These are phyloP conservation scores for Candida ponderosae DNA, from an alignment of 805 yeast genomes.

Conservation along the genomic window DNA sequence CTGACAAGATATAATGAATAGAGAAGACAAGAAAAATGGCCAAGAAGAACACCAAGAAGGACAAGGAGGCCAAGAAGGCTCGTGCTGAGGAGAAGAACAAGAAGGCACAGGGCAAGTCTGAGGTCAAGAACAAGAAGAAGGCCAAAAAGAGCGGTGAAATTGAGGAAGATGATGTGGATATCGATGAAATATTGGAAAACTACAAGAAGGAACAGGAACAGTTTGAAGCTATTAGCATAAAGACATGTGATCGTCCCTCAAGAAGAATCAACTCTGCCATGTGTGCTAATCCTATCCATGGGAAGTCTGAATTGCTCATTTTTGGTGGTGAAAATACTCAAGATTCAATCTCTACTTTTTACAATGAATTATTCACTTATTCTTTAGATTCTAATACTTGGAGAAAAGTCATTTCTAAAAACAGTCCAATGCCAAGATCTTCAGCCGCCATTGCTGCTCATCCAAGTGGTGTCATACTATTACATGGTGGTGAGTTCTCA, in stretches of 20 bases:
- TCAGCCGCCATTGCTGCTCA: constrained; percentile 93
- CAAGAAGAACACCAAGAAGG: constrained; percentile 72
- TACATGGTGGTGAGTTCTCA: constrained; percentile 96
- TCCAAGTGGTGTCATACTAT: constrained; percentile 75
- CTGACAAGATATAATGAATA: no score
- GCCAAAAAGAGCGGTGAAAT: constrained; percentile 71
- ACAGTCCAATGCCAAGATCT: constrained; percentile 86
- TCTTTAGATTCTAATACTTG: constrained; percentile 72
- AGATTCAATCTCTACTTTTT: constrained; percentile 50
- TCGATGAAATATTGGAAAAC: constrained; percentile 74
- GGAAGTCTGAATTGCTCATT: constrained; percentile 67
- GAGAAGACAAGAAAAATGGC: no score
- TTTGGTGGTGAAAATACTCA: constrained; percentile 84
- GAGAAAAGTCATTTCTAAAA: constrained; percentile 73
- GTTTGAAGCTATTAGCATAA: constrained; percentile 64
- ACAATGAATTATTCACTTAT: constrained; percentile 73
- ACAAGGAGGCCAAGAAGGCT: constrained; percentile 88
- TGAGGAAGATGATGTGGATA: constrained; percentile 79
- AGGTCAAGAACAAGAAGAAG: constrained; percentile 61
- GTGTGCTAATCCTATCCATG: constrained; percentile 68
- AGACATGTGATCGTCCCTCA: constrained; percentile 50
- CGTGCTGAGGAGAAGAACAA: constrained; percentile 75
- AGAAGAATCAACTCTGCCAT: constrained; percentile 68
- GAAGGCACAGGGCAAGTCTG: constrained; percentile 71
- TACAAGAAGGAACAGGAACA: constrained; percentile 74